Percentiles rank a stretch among this genome's conserved stretches.
Evolutionary conservation across 371 early-diverging fungal species (phyloP).

Genomic region (Lichtheimia ornata): DNA sequence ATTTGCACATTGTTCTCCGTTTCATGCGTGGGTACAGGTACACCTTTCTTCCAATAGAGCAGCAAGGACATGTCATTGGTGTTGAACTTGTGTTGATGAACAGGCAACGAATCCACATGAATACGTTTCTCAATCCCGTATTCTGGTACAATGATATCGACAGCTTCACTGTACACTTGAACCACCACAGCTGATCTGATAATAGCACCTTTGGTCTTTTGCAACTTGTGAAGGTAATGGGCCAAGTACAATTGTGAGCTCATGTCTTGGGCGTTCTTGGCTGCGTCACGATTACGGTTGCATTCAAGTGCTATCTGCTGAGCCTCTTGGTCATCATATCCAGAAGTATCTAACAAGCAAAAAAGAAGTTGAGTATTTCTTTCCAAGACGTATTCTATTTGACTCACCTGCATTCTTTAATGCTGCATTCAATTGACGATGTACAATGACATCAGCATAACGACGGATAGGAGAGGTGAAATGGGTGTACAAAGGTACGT

Average conservation of each 20-base stretch:
- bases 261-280: slow-evolving; percentile 86
- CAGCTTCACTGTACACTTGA: slow-evolving; percentile 49
- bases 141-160: slow-evolving; percentile 75
- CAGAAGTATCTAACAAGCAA: slow-evolving; percentile 33
- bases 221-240: slow-evolving; percentile 56
- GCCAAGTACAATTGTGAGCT: slow-evolving; percentile 75
- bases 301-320: slow-evolving; percentile 70
- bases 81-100: slow-evolving; percentile 54
- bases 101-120: slow-evolving; percentile 55
- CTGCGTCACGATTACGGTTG: slow-evolving; percentile 78
- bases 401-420: slow-evolving; percentile 18
- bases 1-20: slow-evolving; percentile 14
- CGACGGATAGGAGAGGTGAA: slow-evolving; percentile 99
- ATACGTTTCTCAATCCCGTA: slow-evolving; percentile 78
- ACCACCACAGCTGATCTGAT: slow-evolving; percentile 55
- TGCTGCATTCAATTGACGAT: slow-evolving; percentile 77
- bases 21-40: slow-evolving; percentile 17
- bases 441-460: slow-evolving; percentile 98
- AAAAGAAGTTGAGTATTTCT: slow-evolving; percentile 11
- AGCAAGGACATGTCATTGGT: slow-evolving; percentile 27
- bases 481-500: slow-evolving; percentile 91
- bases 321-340: slow-evolving; percentile 46
- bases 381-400: too few relatives aligned
- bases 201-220: slow-evolving; percentile 36
- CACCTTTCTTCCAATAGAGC: slow-evolving; percentile 52